A percentile compares a stretch with the other conserved stretches of the same genome.
These are phyloP conservation scores for Datura wrightii DNA, from an alignment of 257 asterid species.

Conservation along the genomic window DNA sequence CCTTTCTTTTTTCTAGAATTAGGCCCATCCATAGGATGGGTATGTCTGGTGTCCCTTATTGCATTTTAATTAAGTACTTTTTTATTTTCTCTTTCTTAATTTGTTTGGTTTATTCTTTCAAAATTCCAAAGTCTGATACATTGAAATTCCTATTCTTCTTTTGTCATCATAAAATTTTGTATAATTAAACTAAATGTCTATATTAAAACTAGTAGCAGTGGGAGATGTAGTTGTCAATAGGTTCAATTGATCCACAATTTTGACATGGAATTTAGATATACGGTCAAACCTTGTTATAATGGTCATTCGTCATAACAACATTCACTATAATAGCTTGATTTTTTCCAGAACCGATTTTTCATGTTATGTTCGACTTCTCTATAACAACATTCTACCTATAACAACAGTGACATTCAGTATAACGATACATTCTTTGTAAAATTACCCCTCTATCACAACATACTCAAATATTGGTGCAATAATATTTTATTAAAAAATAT, in stretches of 20 bases:
- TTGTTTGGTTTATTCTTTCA: not conserved
- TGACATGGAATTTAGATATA: not conserved
- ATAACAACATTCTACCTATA: no score
- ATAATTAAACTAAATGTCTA: not conserved
- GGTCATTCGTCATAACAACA: no score
- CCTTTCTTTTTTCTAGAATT: not conserved
- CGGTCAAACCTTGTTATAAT: no score
- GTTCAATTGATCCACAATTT: not conserved
- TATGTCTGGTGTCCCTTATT: not conserved
- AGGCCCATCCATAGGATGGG: not conserved
- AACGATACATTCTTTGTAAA: no score
- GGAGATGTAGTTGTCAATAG: not conserved
- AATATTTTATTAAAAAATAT: no score
- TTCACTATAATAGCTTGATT: no score
- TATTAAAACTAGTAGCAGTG: not conserved
- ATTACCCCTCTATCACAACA: no score
- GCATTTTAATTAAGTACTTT: not conserved
- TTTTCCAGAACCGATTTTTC: no score
- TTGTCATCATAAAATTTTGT: not conserved
- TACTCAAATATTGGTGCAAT: no score
- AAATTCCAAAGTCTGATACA: not conserved
- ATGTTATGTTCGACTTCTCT: no score
- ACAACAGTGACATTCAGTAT: no score
- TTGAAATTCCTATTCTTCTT: not conserved
- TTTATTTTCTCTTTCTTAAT: not conserved